phyloP scores from a whole-genome alignment of 768 basidiomycete genomes.

The Cyathus striatus region DNA sequence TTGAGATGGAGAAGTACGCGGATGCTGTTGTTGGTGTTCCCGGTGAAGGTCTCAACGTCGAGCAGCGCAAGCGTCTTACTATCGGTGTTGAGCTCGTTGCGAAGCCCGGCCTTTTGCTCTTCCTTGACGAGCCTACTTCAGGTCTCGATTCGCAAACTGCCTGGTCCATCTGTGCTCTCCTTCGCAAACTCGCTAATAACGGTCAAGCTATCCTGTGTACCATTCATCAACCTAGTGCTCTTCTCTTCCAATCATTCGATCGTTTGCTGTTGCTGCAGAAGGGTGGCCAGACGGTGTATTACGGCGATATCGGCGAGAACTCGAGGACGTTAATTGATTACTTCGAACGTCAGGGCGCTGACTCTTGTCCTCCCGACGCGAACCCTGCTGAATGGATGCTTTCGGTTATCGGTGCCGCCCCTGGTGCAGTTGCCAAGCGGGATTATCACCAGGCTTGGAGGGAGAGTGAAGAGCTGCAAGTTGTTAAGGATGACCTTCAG shows the following conservation, averaged over 20 bases:
- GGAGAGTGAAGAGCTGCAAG: too few relatives aligned
- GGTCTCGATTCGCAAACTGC: constrained; percentile 88
- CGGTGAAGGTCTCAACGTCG: constrained; percentile 61
- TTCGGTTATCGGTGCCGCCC: too few relatives aligned
- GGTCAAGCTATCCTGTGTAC: constrained; percentile 92
- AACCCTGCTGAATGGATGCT: too few relatives aligned
- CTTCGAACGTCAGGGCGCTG: too few relatives aligned
- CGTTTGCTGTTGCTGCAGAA: constrained; percentile 56
- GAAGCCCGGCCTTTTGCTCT: constrained; percentile 80
- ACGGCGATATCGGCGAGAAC: constrained; percentile 51
- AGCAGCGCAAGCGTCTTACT: constrained; percentile 77
- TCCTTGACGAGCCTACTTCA: constrained; percentile 92
- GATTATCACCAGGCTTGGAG: too few relatives aligned
- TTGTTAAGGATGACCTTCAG: too few relatives aligned
- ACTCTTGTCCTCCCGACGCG: too few relatives aligned
- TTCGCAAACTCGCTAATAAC: constrained; percentile 69
- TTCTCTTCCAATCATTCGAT: constrained; percentile 47
- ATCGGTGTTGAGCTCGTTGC: constrained; percentile 88
- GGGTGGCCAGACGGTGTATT: constrained; percentile 60
- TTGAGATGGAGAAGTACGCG: constrained; percentile 55
- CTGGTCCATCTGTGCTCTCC: constrained; percentile 76
- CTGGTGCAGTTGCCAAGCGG: too few relatives aligned
- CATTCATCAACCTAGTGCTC: constrained; percentile 30
- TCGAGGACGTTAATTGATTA: constrained; percentile 50
- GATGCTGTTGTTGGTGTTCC: constrained; percentile 65